Evolutionary conservation across 2,329 filamentous ascomycete genomes (phyloP).

Genomic region (Alternaria atra): DNA sequence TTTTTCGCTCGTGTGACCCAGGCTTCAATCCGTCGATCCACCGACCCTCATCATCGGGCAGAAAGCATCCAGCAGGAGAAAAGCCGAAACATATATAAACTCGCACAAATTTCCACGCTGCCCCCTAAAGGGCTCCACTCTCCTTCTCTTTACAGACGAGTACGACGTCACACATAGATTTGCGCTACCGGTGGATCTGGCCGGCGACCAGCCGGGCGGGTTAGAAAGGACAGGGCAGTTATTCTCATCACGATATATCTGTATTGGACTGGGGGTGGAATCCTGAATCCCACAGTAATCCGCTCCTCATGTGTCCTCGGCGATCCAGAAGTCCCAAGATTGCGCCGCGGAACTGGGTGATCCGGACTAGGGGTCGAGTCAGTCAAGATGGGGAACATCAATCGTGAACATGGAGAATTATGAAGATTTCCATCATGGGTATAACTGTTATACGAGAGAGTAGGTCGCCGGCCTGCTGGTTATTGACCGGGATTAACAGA

Average conservation of each 20-base stretch:
- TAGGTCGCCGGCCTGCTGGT: slow-evolving; percentile 2
- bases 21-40: neutral
- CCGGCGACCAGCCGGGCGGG: slow-evolving; percentile 8
- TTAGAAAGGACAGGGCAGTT: neutral
- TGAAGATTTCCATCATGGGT: slow-evolving; percentile 1
- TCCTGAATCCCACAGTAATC: neutral
- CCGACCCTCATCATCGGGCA: slow-evolving; percentile 2
- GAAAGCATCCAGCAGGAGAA: neutral
- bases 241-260: slow-evolving; percentile 5
- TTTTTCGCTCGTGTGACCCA: neutral
- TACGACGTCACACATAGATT: slow-evolving; percentile 15
- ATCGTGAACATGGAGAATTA: slow-evolving; percentile 1
- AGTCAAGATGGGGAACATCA: slow-evolving; percentile 1
- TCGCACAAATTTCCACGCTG: slow-evolving; percentile 10
- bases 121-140: neutral
- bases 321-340: slow-evolving; percentile 10
- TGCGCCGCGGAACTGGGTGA: slow-evolving; percentile 16
- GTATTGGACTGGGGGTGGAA: slow-evolving; percentile 4
- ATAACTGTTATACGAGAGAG: neutral
- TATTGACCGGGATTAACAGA: neutral
- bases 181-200: slow-evolving; percentile 13
- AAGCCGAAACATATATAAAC: slow-evolving; percentile 2
- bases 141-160: neutral
- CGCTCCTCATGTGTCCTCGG: slow-evolving; percentile 3
- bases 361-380: slow-evolving; percentile 15